Evolutionary conservation across 2,329 filamentous ascomycete species (phyloP).

Genomic region (Acephala macrosclerotiorum): DNA sequence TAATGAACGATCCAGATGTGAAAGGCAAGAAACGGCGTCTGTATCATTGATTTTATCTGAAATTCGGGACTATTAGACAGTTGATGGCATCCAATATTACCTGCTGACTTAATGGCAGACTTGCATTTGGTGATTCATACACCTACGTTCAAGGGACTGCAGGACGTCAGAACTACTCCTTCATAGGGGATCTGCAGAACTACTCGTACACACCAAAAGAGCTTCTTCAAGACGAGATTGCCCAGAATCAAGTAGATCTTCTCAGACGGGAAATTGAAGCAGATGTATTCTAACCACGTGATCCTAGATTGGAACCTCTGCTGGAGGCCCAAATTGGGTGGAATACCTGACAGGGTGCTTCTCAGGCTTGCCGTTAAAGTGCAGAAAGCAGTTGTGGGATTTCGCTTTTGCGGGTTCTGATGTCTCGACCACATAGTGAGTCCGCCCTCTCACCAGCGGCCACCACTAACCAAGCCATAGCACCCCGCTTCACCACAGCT

Average conservation of each 20-base stretch:
- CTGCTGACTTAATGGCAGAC: constrained; percentile 12
- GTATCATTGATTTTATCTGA: no score
- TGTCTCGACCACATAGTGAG: constrained; percentile 51
- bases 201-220: constrained; percentile 52
- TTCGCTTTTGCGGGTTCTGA: constrained; percentile 63
- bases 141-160: constrained; percentile 60
- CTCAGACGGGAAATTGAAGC: not conserved
- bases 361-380: constrained; percentile 52
- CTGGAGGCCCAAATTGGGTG: constrained; percentile 62
- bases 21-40: no score
- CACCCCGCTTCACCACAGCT: constrained; percentile 59
- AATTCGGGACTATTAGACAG: no score
- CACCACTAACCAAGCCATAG: constrained; percentile 33
- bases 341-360: constrained; percentile 60
- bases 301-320: constrained; percentile 52
- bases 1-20: no score
- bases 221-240: constrained; percentile 56
- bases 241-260: constrained; percentile 53
- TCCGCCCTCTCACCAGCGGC: not conserved
- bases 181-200: constrained; percentile 60
- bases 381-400: constrained; percentile 59
- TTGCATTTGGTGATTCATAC: constrained; percentile 59
- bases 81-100: not conserved
- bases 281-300: not conserved
- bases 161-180: constrained; percentile 59